Base-by-base conservation (phyloP, 208 protist species). In the Leptomonas seymouri region DNA sequence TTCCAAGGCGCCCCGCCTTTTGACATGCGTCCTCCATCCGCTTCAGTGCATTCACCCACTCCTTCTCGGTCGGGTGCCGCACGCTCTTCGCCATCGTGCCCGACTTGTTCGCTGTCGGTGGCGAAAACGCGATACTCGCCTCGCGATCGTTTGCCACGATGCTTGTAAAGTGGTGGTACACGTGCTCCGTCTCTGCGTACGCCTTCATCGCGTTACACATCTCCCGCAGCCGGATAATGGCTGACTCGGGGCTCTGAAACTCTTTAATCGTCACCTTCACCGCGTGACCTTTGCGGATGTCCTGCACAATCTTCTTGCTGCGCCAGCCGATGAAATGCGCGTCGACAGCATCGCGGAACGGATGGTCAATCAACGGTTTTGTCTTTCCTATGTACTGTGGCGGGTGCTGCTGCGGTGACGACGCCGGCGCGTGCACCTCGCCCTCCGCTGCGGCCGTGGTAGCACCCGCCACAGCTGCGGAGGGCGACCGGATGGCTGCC, bases 291-390 rank as follows among this genome's bases (percentile, higher is more conserved):
- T 85, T 89, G 65, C 77, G 74, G 23, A 97, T 73, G 54, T 94
- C 90, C 56, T 93, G 80, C 28, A 81, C 79, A 21, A 95, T 90
- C 71, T 95, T 95, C 61, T 94, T 93, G 80, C 87, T 93, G 56
- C 85, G 82, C 92, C 92, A 97, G 39, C 88, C 86, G 20, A 97
- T 71, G 79, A 95, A 94, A 67, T 97, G 92, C 4, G 92, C 77
- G 57, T 97, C 92, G 16, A 91, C 90, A 0, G 86, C 88, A 48
- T 97, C 92, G 42, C 92, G 87, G 58, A 97, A 97, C n/a, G 50
- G 48, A 54, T 94, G 85, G 44, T 94, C 89, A 11, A 93, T 76
- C 6, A 89, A 74, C 36, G 79, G 49, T 57, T 85, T 83, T 27
- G 62, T 70, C 51, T 78, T 82, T 12, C 53, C 56, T 20, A 55